phyloP scores from a whole-genome alignment of 805 yeast species.

The Lipomyces orientalis region DNA sequence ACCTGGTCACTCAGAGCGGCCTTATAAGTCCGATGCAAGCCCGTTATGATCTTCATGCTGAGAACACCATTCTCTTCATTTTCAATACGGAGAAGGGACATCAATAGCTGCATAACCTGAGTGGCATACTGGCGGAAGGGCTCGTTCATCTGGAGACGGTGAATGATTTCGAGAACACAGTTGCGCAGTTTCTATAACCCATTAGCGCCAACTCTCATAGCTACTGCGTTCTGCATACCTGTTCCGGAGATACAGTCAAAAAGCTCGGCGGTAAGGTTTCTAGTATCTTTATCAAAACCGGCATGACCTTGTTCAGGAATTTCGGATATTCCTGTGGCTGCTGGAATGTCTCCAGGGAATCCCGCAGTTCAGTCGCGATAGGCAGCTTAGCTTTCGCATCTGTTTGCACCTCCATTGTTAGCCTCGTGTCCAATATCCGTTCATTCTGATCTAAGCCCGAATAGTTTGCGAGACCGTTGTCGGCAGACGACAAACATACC shows the following conservation, averaged over 20 bases:
- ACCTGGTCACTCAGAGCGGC: constrained; percentile 69
- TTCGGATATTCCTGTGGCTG: constrained; percentile 81
- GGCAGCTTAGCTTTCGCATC: constrained; percentile 70
- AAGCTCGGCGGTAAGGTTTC: constrained; percentile 76
- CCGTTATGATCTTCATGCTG: constrained; percentile 85
- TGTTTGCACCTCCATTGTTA: constrained; percentile 20
- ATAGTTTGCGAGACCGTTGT: neutral
- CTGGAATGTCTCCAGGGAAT: constrained; percentile 81
- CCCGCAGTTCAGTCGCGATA: constrained; percentile 79
- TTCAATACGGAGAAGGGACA: constrained; percentile 68
- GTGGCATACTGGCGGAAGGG: constrained; percentile 73
- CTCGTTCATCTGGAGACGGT: constrained; percentile 82
- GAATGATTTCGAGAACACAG: constrained; percentile 75
- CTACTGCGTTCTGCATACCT: constrained; percentile 29
- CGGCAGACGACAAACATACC: constrained; percentile 21
- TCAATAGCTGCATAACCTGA: constrained; percentile 63
- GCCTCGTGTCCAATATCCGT: neutral
- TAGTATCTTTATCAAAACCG: constrained; percentile 68
- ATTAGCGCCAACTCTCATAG: neutral
- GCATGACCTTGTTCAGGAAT: constrained; percentile 71
- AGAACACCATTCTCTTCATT: constrained; percentile 96
- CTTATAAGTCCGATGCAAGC: constrained; percentile 85
- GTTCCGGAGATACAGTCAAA: constrained; percentile 66
- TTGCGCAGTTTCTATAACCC: constrained; percentile 70
- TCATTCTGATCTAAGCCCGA: neutral